These are phyloP conservation scores for Thermoascus crustaceus DNA, from an alignment of 2,329 filamentous ascomycete genomes.

Conservation along the genomic window DNA sequence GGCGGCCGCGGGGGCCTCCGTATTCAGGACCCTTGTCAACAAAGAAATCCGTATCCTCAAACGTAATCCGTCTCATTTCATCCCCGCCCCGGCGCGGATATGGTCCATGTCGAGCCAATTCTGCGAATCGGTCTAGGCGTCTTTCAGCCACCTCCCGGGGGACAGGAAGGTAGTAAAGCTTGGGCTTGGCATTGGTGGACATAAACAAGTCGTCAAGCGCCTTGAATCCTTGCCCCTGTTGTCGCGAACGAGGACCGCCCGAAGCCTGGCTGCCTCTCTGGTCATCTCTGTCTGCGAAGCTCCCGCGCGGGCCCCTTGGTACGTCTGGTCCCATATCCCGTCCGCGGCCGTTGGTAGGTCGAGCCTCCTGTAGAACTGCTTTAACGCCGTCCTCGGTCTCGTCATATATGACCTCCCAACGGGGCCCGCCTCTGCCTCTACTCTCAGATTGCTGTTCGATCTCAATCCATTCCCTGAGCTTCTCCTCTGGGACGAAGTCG, in stretches of 20 bases:
- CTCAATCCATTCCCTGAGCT: slow-evolving; percentile 65
- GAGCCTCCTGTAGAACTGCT: slow-evolving; percentile 49
- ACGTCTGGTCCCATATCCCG: slow-evolving; percentile 5
- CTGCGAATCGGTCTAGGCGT: slow-evolving; percentile 54
- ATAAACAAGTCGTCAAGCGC: slow-evolving; percentile 54
- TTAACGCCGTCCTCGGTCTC: slow-evolving; percentile 48
- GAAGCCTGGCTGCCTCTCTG: slow-evolving; percentile 19
- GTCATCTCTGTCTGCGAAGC: slow-evolving; percentile 14
- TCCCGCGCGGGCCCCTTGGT: slow-evolving; percentile 17
- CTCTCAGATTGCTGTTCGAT: slow-evolving; percentile 50
- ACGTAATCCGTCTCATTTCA: slow-evolving; percentile 63
- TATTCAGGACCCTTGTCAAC: slow-evolving; percentile 67
- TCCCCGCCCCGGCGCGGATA: slow-evolving; percentile 35
- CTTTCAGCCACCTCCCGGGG: slow-evolving; percentile 54
- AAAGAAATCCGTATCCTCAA: slow-evolving; percentile 57
- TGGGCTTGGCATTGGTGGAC: slow-evolving; percentile 54
- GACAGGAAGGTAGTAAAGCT: slow-evolving; percentile 60
- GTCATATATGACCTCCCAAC: slow-evolving; percentile 69
- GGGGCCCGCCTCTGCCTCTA: slow-evolving; percentile 37
- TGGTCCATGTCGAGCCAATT: slow-evolving; percentile 32
- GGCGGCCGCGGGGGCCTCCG: slow-evolving; percentile 31
- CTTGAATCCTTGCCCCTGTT: slow-evolving; percentile 44
- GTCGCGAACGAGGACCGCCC: slow-evolving; percentile 11
- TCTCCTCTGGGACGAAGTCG: slow-evolving; percentile 77
- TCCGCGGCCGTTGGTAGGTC: slow-evolving; percentile 17